Evolutionary conservation across 495 filamentous ascomycete genomes (phyloP).

Genomic region (Penicillium malachiteum): DNA sequence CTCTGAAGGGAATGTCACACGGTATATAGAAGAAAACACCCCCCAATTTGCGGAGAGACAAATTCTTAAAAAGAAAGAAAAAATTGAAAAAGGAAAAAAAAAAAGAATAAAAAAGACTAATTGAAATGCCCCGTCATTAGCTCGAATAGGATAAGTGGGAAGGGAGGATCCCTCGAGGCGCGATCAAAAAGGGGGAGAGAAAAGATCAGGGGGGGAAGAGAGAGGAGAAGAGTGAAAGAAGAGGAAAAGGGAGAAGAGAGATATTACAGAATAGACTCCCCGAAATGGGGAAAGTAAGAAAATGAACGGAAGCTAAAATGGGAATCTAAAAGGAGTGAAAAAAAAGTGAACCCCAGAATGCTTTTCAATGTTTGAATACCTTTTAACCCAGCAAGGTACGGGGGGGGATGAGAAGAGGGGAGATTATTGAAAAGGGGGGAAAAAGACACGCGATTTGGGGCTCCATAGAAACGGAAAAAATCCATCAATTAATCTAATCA

Average conservation of each 20-base stretch:
- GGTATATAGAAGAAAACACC: constrained; percentile 28
- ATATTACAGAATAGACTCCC: too few relatives aligned
- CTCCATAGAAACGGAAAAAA: constrained; percentile 19
- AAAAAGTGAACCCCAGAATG: neutral
- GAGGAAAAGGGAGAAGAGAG: constrained; percentile 12
- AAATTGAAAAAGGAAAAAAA: neutral
- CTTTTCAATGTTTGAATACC: too few relatives aligned
- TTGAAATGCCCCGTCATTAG: constrained; percentile 25
- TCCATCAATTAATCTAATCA: neutral
- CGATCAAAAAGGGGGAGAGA: constrained; percentile 25
- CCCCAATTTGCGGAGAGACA: constrained; percentile 11
- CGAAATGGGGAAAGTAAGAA: too few relatives aligned
- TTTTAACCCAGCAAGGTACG: neutral
- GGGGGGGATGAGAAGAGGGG: constrained; percentile 15
- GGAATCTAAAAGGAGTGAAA: neutral
- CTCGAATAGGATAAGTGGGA: constrained; percentile 28
- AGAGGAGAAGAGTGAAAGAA: constrained; percentile 7
- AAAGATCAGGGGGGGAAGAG: constrained; percentile 4
- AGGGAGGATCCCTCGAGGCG: neutral
- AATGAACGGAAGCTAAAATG: too few relatives aligned
- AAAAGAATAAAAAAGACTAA: constrained; percentile 17
- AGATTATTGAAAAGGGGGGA: constrained; percentile 14
- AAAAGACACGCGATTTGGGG: constrained; percentile 6
- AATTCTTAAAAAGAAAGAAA: constrained; percentile 1
- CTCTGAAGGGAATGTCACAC: constrained; percentile 30